Evolutionary conservation across 129 eudicot species (phyloP).

Genomic region (Smallanthus sonchifolius): DNA sequence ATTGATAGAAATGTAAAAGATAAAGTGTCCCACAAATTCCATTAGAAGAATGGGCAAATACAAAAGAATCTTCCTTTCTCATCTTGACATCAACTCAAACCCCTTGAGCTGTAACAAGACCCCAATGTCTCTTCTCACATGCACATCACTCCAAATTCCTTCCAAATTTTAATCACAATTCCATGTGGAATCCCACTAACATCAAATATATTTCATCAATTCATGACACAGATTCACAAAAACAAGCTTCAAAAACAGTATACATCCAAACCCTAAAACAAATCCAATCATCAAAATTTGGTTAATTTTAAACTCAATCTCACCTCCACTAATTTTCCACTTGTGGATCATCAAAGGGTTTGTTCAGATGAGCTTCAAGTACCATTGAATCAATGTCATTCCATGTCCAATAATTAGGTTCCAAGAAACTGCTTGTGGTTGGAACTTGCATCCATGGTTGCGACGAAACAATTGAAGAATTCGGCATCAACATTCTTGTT

Average conservation of each 20-base stretch:
- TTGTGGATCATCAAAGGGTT: slow-evolving; percentile 55
- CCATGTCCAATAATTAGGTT: slow-evolving; percentile 67
- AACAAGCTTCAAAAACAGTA: slow-evolving; percentile 34
- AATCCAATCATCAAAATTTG: slow-evolving; percentile 3
- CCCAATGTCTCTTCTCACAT: slow-evolving; percentile 37
- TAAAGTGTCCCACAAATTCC: slow-evolving; percentile 15
- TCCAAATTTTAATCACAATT: neutral
- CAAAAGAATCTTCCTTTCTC: slow-evolving; percentile 62
- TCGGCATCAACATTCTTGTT: slow-evolving; percentile 22
- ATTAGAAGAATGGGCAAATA: slow-evolving; percentile 30
- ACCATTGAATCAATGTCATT: slow-evolving; percentile 61
- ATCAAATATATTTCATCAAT: slow-evolving; percentile 2
- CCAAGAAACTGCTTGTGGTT: slow-evolving; percentile 29
- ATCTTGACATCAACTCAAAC: slow-evolving; percentile 44
- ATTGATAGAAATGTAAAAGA: neutral
- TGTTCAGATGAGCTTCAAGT: slow-evolving; percentile 52
- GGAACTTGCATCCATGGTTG: slow-evolving; percentile 44
- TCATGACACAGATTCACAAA: slow-evolving; percentile 6
- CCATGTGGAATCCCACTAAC: slow-evolving; percentile 16
- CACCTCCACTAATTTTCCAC: slow-evolving; percentile 17
- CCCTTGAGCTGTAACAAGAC: slow-evolving; percentile 42
- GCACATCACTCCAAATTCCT: slow-evolving; percentile 35
- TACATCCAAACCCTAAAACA: slow-evolving; percentile 7
- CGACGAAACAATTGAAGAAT: slow-evolving; percentile 17
- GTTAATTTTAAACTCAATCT: slow-evolving; percentile 9